Conservation (phyloP, 2,329 filamentous ascomycete species). For the Fusarium verticillioides region DNA sequence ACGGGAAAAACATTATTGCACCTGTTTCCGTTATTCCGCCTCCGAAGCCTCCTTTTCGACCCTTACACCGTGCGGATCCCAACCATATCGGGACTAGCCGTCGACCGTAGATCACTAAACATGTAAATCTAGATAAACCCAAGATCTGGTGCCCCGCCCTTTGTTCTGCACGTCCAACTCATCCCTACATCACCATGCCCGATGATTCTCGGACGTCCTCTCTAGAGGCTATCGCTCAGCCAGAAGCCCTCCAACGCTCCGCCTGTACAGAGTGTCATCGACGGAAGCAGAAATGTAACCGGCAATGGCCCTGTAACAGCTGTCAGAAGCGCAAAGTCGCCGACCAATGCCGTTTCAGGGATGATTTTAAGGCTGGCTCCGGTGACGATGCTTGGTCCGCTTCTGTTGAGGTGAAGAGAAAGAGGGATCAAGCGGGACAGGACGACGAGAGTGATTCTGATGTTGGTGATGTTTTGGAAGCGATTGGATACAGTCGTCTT, state of each 20-base stretch:
- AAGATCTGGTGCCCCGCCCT: conserved; percentile 4
- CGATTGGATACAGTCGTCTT: conserved; percentile 21
- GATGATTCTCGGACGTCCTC: conserved; percentile 19
- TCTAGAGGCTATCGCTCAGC: background rate
- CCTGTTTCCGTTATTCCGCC: background rate
- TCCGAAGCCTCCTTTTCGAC: background rate
- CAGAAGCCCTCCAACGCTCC: conserved; percentile 1
- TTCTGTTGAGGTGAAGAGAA: conserved; percentile 21
- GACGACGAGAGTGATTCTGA: conserved; percentile 13
- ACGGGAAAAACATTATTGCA: conserved; percentile 19
- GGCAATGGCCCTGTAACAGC: conserved; percentile 22
- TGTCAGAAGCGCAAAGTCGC: conserved; percentile 28
- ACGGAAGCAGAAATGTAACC: conserved; percentile 26
- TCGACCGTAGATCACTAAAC: conserved; percentile 7
- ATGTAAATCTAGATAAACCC: background rate
- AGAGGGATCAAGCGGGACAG: background rate
- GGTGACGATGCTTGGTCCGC: conserved; percentile 10
- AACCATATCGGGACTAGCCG: background rate
- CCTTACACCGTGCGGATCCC: background rate
- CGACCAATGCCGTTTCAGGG: conserved; percentile 22
- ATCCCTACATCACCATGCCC: conserved; percentile 6
- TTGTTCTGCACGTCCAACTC: background rate
- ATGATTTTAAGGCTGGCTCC: conserved; percentile 1
- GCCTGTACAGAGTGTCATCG: conserved; percentile 25
- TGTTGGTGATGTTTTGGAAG: conserved; percentile 21